These are phyloP conservation scores for Myriosclerotinia curreyana DNA, from an alignment of 2,329 filamentous ascomycete genomes.

Conservation along the genomic window DNA sequence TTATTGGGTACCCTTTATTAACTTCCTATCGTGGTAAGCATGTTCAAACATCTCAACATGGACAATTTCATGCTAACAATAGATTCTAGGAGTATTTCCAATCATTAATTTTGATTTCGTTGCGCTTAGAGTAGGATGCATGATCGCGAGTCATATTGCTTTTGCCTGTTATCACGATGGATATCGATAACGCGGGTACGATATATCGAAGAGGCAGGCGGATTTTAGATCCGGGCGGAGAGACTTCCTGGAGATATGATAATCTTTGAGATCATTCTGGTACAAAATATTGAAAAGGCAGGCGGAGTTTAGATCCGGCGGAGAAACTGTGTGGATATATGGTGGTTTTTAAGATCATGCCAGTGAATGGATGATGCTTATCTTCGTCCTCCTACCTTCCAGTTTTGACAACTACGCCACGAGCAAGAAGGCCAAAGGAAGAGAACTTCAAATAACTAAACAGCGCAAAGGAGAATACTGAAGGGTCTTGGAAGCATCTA, in stretches of 20 bases:
- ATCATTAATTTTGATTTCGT: not conserved
- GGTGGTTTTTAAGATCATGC: not conserved
- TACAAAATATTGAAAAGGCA: not conserved
- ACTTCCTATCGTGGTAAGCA: conserved; percentile 1
- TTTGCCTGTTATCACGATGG: not conserved
- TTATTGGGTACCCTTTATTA: not conserved
- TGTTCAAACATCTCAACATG: not conserved
- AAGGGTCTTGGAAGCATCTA: not conserved
- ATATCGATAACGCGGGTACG: not conserved
- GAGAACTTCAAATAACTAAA: not conserved
- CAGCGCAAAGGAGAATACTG: not conserved
- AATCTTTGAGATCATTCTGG: no score
- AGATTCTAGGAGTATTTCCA: not conserved
- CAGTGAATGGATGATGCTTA: not conserved
- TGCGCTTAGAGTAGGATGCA: not conserved
- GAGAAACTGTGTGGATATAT: not conserved
- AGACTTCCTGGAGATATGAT: no score
- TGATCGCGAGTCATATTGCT: not conserved
- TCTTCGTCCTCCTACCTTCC: not conserved
- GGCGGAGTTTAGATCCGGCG: not conserved
- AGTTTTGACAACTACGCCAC: not conserved
- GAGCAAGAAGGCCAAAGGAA: no score
- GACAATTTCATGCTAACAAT: not conserved
- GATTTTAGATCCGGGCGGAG: no score
- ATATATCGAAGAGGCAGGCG: no score